Evolutionary conservation across 495 filamentous ascomycete species (phyloP), one percentile per base, ranked within the genome.

Genomic region (Aspergillus homomorphus): DNA sequence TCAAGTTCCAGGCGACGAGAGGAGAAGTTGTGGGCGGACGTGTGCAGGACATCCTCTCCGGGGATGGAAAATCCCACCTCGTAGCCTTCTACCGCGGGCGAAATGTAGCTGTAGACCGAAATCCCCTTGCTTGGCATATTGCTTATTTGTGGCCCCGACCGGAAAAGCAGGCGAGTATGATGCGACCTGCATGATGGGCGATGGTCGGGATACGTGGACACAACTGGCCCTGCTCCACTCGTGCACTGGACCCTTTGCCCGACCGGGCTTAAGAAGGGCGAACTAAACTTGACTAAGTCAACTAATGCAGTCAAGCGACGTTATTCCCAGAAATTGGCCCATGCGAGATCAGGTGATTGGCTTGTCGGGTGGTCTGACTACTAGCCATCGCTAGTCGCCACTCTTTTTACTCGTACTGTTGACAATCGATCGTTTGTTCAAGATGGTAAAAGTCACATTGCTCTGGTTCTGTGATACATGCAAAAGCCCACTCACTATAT

Each of bases 101-200:
- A 38, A 12, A 56, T 20, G 21, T 56, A 56, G 26, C 33, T 46
- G 45, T 56, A 56, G 19, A 56, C 54, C 8, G 43, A 49, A 30
- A 56, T 16, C 3, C 54, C 54, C 30, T 56, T 56, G 22, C 54
- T 56, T 16, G 54, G 54, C 54, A 56, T 56, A 28, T 16, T 30
- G 46, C 33, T 38, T 38, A 14, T 38, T 38, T 38, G 33, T 38
- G 33, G 33, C 6, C 33, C 33, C 8, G 33, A 7, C 33, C 33
- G 33, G 33, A 38, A 7, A 38, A 5, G 33, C 33, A 38, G 33
- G 33, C 33, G 33, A 38, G 2, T 5, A 38, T 38, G 33, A 38
- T 38, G 33, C 33, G 33, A 38, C 7, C 33, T 38, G 33, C 33
- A 38, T 38, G 33, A 38, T 38, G 33, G 33, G 33, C 10, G 33